Base-by-base conservation (phyloP, 352 stramenopile genomes). In the Peronospora destructor region DNA sequence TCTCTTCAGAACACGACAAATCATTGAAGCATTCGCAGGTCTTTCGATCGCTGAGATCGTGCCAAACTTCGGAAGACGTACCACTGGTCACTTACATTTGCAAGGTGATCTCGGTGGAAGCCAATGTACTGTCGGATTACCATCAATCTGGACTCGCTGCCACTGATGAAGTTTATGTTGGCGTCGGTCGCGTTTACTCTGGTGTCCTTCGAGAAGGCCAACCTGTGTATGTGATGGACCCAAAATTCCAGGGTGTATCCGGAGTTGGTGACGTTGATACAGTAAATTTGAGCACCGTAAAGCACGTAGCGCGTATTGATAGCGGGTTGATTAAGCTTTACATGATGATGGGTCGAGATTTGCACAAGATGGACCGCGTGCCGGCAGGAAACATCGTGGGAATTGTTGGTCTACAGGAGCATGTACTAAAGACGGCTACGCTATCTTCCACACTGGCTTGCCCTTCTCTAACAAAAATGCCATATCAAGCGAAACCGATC, bases 321-420 rank as follows among this genome's bases (percentile, higher is more conserved):
- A 59, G 53, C 5, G 70, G 65, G 21, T 41, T 80, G 16, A 53
- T 93, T 13, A 76, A 78, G n/a, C 69, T 85, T 6, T 94, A 95
- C 60, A 91, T 97, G 80, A 91, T 96, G 75, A 97, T 97, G 89
- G 88, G 87, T 0, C 75, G 85, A 0, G 86, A 95, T 41, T 64
- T 97, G 25, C 67, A 94, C 32, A 71, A 77, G 8, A 56, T 95
- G 6, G 52, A 73, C 11, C 64, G 67, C 13, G 88, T 96, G 2
- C 84, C 87, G 0, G 87, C 89, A 0, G 89, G 89, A 26, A 96
- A 96, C 55, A 92, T 96, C 29, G 77, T 96, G 3, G 87, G 82
- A 1, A 78, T 97, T 30, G 70, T 91, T 6, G 87, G 87, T 25
- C 63, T 97, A 3, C 85, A 95, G 14, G 73, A 89, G 16, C 69